Base-by-base conservation (phyloP, 805 yeast species). In the Kazachstania psychrophila region DNA sequence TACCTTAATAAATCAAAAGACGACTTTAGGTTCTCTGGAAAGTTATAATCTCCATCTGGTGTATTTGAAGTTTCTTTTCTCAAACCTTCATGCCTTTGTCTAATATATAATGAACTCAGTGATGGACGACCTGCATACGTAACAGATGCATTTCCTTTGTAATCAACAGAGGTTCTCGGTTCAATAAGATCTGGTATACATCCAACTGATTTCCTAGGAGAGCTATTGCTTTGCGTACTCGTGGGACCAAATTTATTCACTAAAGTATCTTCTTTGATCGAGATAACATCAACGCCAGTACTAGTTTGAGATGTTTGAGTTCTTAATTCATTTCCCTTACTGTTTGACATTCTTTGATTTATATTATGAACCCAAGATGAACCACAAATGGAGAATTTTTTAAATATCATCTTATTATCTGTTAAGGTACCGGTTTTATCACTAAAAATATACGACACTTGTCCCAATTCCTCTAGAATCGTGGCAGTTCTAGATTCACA, bases 391-490 rank as follows among this genome's bases (percentile, higher is more conserved):
- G 94, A 75, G 47, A 89, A 73, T 52, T 88, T 88, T 31, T 96
- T 70, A 58, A 92, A 92, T 19, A 89, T 64, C 99, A 92, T 92
- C 49, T 79, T 64, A 55, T 92, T 92, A 49, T 92, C 97, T 0
- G 99, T 92, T 42, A 92, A 69, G 0, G 99, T 92, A 8, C 99
- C 99, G 0, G 98, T 92, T 58, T 92, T 92, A 60, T 92, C 99
- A 42, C 95, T 83, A 57, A 92, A 92, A 3, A 92, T 72, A 54
- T 89, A 88, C 33, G 95, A 80, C 1, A 94, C 96, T 56, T 92
- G 99, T 2, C 99, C 99, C 49, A 92, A 66, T 60, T 92, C 98
- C 56, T 92, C 99, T 45, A 92, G 71, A 46, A 92, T 86, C 0
- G 96, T 84, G 0, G 97, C 95, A 0, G 97, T 88, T 55, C 89